Percentiles rank a stretch among this genome's conserved stretches.
Conservation (phyloP, 441 rosid species). For the Bruguiera hainesii region DNA sequence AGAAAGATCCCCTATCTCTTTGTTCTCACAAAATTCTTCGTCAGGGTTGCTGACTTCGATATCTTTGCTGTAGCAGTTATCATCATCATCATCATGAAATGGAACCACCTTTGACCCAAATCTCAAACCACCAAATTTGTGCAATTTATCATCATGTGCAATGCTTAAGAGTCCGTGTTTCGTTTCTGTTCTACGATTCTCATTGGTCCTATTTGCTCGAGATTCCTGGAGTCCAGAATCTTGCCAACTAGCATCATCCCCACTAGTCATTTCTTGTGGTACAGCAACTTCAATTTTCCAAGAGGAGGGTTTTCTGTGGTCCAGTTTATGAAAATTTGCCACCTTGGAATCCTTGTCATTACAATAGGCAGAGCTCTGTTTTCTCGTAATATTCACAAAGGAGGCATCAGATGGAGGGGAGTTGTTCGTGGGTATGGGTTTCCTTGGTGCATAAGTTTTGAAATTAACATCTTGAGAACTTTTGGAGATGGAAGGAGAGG, state of each 20-base stretch:
- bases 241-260: constrained; percentile 25
- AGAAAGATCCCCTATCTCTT: constrained; percentile 65
- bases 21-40: constrained; percentile 47
- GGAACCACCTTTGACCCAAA: constrained; percentile 75
- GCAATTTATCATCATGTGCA: constrained; percentile 31
- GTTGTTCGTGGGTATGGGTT: constrained; percentile 45
- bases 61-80: constrained; percentile 29
- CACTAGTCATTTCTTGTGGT: constrained; percentile 35
- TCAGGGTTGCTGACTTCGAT: constrained; percentile 22
- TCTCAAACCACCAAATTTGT: constrained; percentile 46
- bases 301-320: constrained; percentile 37
- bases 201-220: constrained; percentile 26
- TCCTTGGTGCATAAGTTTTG: constrained; percentile 45
- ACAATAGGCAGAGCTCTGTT: constrained; percentile 46
- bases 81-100: constrained; percentile 40
- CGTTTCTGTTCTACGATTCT: constrained; percentile 38
- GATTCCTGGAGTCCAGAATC: constrained; percentile 23
- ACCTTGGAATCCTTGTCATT: constrained; percentile 43
- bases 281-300: constrained; percentile 39
- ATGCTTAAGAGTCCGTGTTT: constrained; percentile 55
- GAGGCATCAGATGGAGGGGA: constrained; percentile 59
- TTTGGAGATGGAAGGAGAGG: constrained; percentile 41
- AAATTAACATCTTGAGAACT: constrained; percentile 41
- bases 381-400: constrained; percentile 46
- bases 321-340: constrained; percentile 31